A percentile compares a stretch with the other conserved stretches of the same genome.
phyloP scores from a whole-genome alignment of 768 basidiomycete species.

The Rhizopogon salebrosus region DNA sequence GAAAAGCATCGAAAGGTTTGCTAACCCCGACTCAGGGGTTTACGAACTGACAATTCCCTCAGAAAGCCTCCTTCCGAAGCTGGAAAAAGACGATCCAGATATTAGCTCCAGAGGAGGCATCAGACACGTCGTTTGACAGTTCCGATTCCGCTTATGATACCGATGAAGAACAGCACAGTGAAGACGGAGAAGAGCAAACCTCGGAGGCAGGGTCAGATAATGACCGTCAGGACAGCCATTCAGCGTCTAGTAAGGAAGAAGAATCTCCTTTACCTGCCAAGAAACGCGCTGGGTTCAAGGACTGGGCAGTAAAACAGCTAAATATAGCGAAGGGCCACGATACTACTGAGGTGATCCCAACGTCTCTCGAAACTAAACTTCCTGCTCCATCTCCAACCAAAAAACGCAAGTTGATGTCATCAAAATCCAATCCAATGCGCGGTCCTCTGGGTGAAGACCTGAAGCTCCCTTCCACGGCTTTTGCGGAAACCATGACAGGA shows the following conservation, averaged over 20 bases:
- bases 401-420: conserved; percentile 38
- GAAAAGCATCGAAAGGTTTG: conserved; percentile 41
- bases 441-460: conserved; percentile 81
- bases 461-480: conserved; percentile 58
- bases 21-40: conserved; percentile 3
- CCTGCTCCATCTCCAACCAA: conserved; percentile 27
- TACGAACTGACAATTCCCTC: conserved; percentile 3
- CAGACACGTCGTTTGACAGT: conserved; percentile 70
- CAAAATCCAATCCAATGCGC: conserved; percentile 37
- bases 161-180: conserved; percentile 19
- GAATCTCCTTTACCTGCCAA: conserved; percentile 23
- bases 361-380: conserved; percentile 3
- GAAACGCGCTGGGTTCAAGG: conserved; percentile 66
- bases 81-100: conserved; percentile 41
- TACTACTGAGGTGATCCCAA: conserved; percentile 16
- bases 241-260: conserved; percentile 13
- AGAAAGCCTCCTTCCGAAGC: conserved; percentile 37
- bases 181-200: conserved; percentile 11
- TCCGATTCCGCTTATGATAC: conserved; percentile 71
- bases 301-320: conserved; percentile 84
- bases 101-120: conserved; percentile 27
- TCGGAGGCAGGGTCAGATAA: conserved; percentile 13
- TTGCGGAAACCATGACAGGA: conserved; percentile 41
- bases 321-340: conserved; percentile 41
- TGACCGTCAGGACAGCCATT: conserved; percentile 2